Conservation (phyloP, 805 yeast species). For the Lachancea fermentati region DNA sequence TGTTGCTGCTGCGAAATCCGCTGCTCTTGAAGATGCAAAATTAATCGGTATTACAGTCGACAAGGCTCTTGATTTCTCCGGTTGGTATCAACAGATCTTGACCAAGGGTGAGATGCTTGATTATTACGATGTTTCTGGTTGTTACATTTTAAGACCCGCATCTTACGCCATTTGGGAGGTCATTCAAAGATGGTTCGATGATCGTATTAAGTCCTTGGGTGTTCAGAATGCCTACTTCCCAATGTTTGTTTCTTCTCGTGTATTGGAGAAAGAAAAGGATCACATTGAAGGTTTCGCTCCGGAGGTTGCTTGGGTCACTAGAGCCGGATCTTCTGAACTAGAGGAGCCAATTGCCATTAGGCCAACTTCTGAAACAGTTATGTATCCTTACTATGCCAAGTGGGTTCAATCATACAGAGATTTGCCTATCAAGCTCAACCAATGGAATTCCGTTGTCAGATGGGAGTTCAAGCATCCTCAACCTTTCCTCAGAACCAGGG, state of each 20-base stretch:
- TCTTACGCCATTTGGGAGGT: conserved; percentile 93
- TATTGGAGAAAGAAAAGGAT: conserved; percentile 95
- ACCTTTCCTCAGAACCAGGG: conserved; percentile 98
- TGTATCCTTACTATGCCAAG: conserved; percentile 98
- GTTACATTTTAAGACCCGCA: conserved; percentile 95
- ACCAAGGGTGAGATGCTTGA: conserved; percentile 98
- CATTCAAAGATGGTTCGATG: conserved; percentile 84
- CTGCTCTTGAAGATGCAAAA: conserved; percentile 76
- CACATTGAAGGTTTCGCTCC: conserved; percentile 99
- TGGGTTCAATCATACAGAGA: conserved; percentile 99
- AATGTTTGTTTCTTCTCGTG: conserved; percentile 91
- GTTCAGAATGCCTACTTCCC: conserved; percentile 97
- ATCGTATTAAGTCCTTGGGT: conserved; percentile 75
- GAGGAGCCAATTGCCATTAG: conserved; percentile 99
- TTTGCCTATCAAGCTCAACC: conserved; percentile 91
- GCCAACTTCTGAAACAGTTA: conserved; percentile 98
- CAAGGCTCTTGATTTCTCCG: conserved; percentile 85
- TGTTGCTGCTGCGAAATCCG: conserved; percentile 30
- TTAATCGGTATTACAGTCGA: conserved; percentile 94
- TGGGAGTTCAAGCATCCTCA: conserved; percentile 99
- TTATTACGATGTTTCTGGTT: conserved; percentile 97
- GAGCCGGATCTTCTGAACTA: conserved; percentile 87
- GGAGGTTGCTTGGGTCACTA: conserved; percentile 99
- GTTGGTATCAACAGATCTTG: conserved; percentile 95
- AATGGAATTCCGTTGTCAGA: conserved; percentile 99